Conservation (phyloP, 2,329 filamentous ascomycete genomes). For the Cytospora schulzeri region DNA sequence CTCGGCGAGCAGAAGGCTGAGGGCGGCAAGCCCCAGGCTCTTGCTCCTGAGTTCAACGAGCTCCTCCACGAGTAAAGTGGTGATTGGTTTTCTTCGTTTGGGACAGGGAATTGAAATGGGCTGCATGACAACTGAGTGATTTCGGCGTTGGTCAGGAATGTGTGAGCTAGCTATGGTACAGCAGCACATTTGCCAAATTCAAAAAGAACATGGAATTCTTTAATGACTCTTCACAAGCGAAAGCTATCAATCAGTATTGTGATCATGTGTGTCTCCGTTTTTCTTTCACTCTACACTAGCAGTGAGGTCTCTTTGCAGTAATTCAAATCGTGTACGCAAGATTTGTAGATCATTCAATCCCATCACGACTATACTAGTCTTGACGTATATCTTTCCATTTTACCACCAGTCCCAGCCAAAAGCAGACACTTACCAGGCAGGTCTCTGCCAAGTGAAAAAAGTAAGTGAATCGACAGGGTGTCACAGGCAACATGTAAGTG, state of each 20-base stretch:
- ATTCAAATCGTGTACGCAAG: neutral
- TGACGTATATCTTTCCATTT: neutral
- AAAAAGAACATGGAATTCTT: slow-evolving; percentile 27
- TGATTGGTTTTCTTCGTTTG: slow-evolving; percentile 21
- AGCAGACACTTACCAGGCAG: neutral
- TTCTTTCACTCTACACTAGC: neutral
- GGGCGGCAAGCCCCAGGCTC: slow-evolving; percentile 32
- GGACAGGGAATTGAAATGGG: slow-evolving; percentile 25
- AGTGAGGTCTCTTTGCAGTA: neutral
- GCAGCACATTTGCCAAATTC: slow-evolving; percentile 28
- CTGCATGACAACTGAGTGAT: slow-evolving; percentile 27
- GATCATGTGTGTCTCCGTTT: slow-evolving; percentile 4
- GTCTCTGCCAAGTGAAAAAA: neutral
- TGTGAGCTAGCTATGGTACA: slow-evolving; percentile 27
- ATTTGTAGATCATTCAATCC: neutral
- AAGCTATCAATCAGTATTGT: slow-evolving; percentile 5
- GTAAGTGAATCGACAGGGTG: neutral
- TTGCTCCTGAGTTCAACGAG: slow-evolving; percentile 33
- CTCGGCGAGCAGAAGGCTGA: slow-evolving; percentile 66
- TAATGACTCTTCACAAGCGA: slow-evolving; percentile 18
- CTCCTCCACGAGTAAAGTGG: slow-evolving; percentile 32
- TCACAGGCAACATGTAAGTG: too few relatives aligned
- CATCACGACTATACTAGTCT: neutral
- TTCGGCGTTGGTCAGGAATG: slow-evolving; percentile 30
- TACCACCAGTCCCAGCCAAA: neutral